A percentile compares a stretch with the other conserved stretches of the same genome.
Conservation (phyloP, 495 filamentous ascomycete species). For the Aspergillus haitiensis region DNA sequence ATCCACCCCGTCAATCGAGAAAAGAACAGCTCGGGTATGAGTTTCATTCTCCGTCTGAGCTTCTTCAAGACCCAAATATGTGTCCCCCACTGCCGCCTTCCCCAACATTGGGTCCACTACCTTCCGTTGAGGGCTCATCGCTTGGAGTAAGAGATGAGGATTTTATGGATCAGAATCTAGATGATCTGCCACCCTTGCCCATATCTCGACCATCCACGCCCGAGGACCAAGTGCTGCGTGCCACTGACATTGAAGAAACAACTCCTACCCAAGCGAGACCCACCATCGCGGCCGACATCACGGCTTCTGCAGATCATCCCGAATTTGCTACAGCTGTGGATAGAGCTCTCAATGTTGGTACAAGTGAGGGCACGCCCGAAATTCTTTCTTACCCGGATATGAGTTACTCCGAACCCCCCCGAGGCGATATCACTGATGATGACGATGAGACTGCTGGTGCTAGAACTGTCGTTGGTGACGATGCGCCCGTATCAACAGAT, state of each 20-base stretch:
- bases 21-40: constrained; percentile 45
- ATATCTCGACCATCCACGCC: constrained; percentile 21
- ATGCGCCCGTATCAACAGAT: constrained; percentile 1
- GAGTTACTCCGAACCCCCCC: neutral
- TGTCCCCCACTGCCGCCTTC: constrained; percentile 33
- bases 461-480: constrained; percentile 8
- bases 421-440: constrained; percentile 7
- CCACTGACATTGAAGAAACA: constrained; percentile 14
- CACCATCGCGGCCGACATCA: constrained; percentile 6
- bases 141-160: constrained; percentile 28
- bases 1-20: constrained; percentile 14
- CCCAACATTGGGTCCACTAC: constrained; percentile 30
- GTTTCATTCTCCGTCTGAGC: constrained; percentile 49
- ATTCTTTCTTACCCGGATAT: constrained; percentile 3
- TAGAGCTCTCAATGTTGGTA: constrained; percentile 27
- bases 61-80: constrained; percentile 38
- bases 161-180: constrained; percentile 15
- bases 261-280: constrained; percentile 28
- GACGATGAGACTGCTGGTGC: constrained; percentile 1
- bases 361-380: neutral
- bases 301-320: constrained; percentile 10
- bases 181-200: constrained; percentile 18
- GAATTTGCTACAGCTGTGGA: constrained; percentile 33
- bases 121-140: constrained; percentile 41
- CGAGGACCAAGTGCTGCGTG: constrained; percentile 7